Percentiles rank a stretch among this genome's conserved stretches.
phyloP scores from a whole-genome alignment of 2,329 filamentous ascomycete species.

The Claviceps fusiformis region DNA sequence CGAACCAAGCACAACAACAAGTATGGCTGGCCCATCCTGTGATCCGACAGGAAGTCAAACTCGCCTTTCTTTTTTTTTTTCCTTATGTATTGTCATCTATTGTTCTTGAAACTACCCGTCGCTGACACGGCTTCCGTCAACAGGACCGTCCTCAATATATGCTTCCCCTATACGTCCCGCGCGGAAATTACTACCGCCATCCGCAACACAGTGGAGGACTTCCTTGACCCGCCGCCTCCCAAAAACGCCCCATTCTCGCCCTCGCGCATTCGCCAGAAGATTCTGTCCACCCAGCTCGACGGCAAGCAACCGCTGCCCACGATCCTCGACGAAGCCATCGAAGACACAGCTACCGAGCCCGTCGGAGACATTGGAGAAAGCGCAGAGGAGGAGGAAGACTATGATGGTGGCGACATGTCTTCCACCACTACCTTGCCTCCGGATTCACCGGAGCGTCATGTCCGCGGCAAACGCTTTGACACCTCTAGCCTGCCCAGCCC shows the following conservation, averaged over 20 bases:
- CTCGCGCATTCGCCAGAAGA: slow-evolving; percentile 73
- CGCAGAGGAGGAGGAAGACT: slow-evolving; percentile 15
- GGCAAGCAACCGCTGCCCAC: slow-evolving; percentile 32
- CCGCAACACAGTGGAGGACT: slow-evolving; percentile 75
- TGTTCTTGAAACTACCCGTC: background rate
- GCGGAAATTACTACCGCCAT: slow-evolving; percentile 92
- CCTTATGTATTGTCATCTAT: background rate
- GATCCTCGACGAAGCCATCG: slow-evolving; percentile 26
- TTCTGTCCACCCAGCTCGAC: slow-evolving; percentile 53
- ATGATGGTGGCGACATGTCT: slow-evolving; percentile 32
- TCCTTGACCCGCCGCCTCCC: slow-evolving; percentile 55
- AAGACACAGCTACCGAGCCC: background rate
- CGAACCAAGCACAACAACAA: slow-evolving; percentile 79
- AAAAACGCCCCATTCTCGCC: slow-evolving; percentile 69
- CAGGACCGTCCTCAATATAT: slow-evolving; percentile 67
- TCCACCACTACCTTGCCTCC: slow-evolving; percentile 47
- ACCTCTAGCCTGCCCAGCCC: slow-evolving; percentile 48
- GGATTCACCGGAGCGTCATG: slow-evolving; percentile 34
- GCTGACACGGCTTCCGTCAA: slow-evolving; percentile 3
- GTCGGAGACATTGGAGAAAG: slow-evolving; percentile 19
- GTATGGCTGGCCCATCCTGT: slow-evolving; percentile 25
- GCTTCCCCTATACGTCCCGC: slow-evolving; percentile 92
- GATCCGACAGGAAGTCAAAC: background rate
- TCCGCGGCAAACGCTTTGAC: slow-evolving; percentile 18
- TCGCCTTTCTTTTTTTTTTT: too few relatives aligned